phyloP scores from a whole-genome alignment of 805 yeast genomes.

The Candida railenensis region DNA sequence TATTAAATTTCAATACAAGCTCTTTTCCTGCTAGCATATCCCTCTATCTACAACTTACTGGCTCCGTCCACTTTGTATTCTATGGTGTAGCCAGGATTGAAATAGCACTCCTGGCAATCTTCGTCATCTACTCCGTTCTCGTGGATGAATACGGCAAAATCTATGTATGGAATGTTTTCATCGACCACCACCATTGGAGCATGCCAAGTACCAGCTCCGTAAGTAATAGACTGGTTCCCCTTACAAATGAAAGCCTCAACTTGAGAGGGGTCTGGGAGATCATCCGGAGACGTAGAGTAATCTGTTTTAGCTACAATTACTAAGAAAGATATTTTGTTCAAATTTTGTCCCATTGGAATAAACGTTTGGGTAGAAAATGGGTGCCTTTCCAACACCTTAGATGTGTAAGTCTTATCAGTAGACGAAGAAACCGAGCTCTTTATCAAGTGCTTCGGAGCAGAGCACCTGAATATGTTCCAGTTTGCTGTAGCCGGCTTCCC shows the following conservation, averaged over 20 bases:
- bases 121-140: constrained; percentile 79
- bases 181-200: constrained; percentile 93
- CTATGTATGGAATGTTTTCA: constrained; percentile 48
- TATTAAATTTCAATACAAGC: no score
- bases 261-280: constrained; percentile 60
- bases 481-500: constrained; percentile 55
- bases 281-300: constrained; percentile 26
- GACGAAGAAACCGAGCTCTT: constrained; percentile 5
- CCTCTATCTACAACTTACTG: background rate
- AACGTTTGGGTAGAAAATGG: constrained; percentile 89
- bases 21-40: no score
- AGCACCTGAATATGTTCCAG: constrained; percentile 82
- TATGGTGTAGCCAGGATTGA: constrained; percentile 55
- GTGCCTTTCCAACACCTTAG: constrained; percentile 84
- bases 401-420: constrained; percentile 32
- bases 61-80: constrained; percentile 17
- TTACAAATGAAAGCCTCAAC: constrained; percentile 69
- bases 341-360: constrained; percentile 77
- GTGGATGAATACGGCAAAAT: constrained; percentile 85
- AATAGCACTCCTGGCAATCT: constrained; percentile 79
- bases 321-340: constrained; percentile 54
- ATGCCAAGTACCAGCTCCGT: constrained; percentile 87
- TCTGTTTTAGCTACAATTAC: constrained; percentile 76
- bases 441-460: constrained; percentile 68
- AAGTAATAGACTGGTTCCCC: constrained; percentile 89